Conservation (phyloP, 139 green algal genomes). For the Chlorella sp. region DNA sequence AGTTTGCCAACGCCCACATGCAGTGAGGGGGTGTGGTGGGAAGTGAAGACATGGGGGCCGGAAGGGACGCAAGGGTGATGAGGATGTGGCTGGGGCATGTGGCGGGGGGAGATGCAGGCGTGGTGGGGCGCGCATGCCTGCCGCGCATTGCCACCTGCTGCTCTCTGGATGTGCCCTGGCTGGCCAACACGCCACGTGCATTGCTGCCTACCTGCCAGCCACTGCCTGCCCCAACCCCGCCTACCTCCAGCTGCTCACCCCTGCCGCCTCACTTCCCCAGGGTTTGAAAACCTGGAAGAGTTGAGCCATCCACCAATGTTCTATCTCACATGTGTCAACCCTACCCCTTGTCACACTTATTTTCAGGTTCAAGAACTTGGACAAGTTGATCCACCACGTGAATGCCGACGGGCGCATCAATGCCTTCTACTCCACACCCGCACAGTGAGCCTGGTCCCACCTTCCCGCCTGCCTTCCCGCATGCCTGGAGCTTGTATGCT, state of each 20-base stretch:
- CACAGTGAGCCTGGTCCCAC: background rate
- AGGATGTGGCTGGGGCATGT: background rate
- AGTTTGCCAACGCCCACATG: constrained; percentile 71
- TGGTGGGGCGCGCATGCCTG: background rate
- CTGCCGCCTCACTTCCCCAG: background rate
- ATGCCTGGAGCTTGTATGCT: background rate
- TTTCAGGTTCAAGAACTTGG: constrained; percentile 84
- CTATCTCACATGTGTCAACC: background rate
- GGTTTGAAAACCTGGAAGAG: background rate
- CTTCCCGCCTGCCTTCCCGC: background rate
- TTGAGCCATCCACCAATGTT: background rate
- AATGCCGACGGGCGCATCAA: constrained; percentile 80
- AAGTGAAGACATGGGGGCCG: no score
- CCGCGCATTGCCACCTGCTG: background rate
- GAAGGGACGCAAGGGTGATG: background rate
- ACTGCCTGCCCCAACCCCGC: background rate
- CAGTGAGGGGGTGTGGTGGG: constrained; percentile 28
- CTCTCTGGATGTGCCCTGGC: no score
- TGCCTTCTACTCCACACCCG: constrained; percentile 89
- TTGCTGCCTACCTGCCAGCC: background rate
- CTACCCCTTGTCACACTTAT: background rate
- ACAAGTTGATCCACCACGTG: constrained; percentile 78
- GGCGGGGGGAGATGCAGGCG: background rate
- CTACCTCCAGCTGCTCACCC: background rate
- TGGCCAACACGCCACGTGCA: no score